Evolutionary conservation across 2,329 filamentous ascomycete genomes (phyloP).

Genomic region (Sporothrix variecibatus): DNA sequence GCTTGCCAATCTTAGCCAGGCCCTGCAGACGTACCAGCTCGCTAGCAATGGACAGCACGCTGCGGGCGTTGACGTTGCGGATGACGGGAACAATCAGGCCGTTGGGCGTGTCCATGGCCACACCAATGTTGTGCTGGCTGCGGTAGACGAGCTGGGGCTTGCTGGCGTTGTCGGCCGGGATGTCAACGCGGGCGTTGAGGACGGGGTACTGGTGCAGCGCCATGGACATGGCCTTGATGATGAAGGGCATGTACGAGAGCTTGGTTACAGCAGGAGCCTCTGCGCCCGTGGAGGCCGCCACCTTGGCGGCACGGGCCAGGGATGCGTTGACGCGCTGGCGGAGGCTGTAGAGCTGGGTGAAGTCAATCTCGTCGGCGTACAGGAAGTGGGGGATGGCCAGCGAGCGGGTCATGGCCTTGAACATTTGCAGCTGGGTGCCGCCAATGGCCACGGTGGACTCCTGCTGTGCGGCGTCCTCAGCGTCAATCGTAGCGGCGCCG

Average conservation of each 20-base stretch:
- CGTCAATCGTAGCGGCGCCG: constrained; percentile 32
- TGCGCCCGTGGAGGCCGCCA: constrained; percentile 34
- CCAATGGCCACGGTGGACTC: constrained; percentile 73
- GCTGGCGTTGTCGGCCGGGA: constrained; percentile 39
- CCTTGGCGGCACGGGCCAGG: constrained; percentile 41
- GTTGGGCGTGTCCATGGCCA: constrained; percentile 90
- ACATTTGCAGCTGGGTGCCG: constrained; percentile 87
- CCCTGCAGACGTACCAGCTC: constrained; percentile 74
- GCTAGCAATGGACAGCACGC: constrained; percentile 73
- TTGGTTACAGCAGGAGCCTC: constrained; percentile 52
- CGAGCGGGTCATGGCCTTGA: constrained; percentile 94
- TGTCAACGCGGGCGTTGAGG: constrained; percentile 82
- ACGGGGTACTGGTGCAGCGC: constrained; percentile 79
- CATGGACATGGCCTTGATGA: constrained; percentile 92
- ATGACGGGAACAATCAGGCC: constrained; percentile 92
- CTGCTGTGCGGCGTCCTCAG: constrained; percentile 51
- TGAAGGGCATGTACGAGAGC: constrained; percentile 88
- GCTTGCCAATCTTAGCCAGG: constrained; percentile 72
- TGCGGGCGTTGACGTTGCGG: constrained; percentile 75
- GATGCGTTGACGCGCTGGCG: constrained; percentile 72
- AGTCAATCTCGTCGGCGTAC: constrained; percentile 86
- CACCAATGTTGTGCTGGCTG: constrained; percentile 87
- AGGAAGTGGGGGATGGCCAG: constrained; percentile 92
- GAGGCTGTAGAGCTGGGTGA: constrained; percentile 71
- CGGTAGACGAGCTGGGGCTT: constrained; percentile 79